Base-by-base conservation (phyloP, 1,139 yeast genomes). In the Zygoascus hellenicus region DNA sequence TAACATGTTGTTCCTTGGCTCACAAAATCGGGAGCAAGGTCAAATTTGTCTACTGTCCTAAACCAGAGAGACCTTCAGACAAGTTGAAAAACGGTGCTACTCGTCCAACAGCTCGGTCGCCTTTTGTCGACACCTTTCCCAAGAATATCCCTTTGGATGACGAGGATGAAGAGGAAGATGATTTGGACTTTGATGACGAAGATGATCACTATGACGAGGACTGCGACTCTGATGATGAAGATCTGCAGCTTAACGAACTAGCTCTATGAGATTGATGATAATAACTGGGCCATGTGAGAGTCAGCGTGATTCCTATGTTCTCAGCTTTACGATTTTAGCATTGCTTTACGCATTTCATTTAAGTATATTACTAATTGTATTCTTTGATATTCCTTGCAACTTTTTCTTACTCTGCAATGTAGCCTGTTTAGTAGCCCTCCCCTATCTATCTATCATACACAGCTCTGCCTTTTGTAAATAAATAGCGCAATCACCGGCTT, bases 151-250 rank as follows among this genome's bases (percentile, higher is more conserved):
- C 36, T 16, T 19, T 30, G n/a, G 50, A 47, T 33, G 45, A 45
- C 14, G 51, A 48, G 10, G 51, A 48, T n/a, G 51, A 48, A 9
- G 46, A 48, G 6, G 44, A 47, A 16, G 47, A 47, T 7, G 44
- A 47, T n/a, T 22, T 34, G 32, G 47, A 42, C 9, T 33, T 29
- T 16, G 43, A 38, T 14, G 42, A 43, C 28, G 49, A 43, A 17
- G 32, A 36, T 29, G 46, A 43, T 30, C 46, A 43, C 30, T 43
- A 43, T 37, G 46, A 43, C 19, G 45, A 46, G 28, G 48, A 46
- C 31, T 38, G 34, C 19, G 47, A 44, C 11, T 38, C 43, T 32
- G 48, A 46, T 29, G 41, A 41, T 10, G 50, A 47, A 15, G 40
- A 44, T 10, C 7, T 22, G 26, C 46, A 45, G n/a, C 15, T 28